phyloP scores from a whole-genome alignment of 192 early-diverging fungal species.

The Coemansia sp. region DNA sequence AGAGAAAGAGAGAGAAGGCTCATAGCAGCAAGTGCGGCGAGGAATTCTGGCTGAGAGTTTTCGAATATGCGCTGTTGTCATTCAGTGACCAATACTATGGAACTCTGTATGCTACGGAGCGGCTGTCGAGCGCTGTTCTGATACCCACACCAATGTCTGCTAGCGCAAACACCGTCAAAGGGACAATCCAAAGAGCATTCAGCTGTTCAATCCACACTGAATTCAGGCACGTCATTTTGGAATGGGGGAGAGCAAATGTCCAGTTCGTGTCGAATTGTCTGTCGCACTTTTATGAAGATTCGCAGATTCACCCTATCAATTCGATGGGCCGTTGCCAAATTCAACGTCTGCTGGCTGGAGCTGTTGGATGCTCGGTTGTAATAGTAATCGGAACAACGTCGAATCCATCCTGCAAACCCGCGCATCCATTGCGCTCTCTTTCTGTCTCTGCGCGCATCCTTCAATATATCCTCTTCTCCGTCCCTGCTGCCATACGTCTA shows the following conservation, averaged over 20 bases:
- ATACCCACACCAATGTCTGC: too few species aligned
- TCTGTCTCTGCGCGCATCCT: background rate
- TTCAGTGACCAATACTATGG: too few species aligned
- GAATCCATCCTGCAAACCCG: background rate
- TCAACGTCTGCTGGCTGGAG: background rate
- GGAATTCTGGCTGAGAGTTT: too few species aligned
- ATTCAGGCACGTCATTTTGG: too few species aligned
- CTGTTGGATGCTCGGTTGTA: background rate
- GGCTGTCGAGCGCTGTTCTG: too few species aligned
- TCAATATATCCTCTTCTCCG: background rate
- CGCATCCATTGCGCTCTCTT: conserved; percentile 6
- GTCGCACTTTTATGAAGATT: background rate
- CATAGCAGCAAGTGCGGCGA: too few species aligned
- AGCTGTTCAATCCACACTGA: too few species aligned
- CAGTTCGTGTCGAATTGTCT: background rate
- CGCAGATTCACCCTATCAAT: background rate
- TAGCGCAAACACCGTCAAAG: too few species aligned
- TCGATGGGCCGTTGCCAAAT: background rate
- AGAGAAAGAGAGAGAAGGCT: background rate
- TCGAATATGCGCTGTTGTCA: too few species aligned
- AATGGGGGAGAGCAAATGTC: too few species aligned
- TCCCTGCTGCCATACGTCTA: background rate
- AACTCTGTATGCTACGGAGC: too few species aligned
- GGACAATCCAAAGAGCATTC: too few species aligned
- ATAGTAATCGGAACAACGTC: background rate